Conservation (phyloP, 345 rosid genomes). For the Draba incana region DNA sequence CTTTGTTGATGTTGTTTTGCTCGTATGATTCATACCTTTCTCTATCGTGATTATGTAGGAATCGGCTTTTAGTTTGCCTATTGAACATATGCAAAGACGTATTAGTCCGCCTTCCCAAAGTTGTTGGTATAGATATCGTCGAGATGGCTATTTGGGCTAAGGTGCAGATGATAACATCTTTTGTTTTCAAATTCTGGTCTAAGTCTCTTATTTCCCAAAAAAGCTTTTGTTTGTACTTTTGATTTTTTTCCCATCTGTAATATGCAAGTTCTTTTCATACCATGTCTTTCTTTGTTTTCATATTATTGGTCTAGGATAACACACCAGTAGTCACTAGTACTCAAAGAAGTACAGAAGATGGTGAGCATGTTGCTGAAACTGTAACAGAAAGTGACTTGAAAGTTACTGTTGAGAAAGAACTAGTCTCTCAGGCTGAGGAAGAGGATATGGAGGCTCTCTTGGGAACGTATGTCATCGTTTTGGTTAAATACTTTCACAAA, state of each 20-base stretch:
- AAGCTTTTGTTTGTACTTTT: conserved; percentile 20
- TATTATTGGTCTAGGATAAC: conserved; percentile 65
- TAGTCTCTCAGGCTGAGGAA: conserved; percentile 98
- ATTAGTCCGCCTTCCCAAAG: conserved; percentile 81
- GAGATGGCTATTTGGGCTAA: conserved; percentile 99
- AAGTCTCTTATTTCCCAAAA: conserved; percentile 14
- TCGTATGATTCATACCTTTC: conserved; percentile 12
- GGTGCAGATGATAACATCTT: conserved; percentile 50
- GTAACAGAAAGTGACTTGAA: conserved; percentile 72
- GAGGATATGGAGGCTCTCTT: conserved; percentile 99
- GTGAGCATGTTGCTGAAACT: conserved; percentile 66
- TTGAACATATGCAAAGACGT: conserved; percentile 79
- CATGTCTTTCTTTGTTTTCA: conserved; percentile 24
- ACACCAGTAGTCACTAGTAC: conserved; percentile 63
- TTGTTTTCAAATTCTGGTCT: conserved; percentile 26
- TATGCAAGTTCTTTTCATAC: conserved; percentile 9
- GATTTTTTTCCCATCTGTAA: conserved; percentile 11
- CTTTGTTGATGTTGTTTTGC: conserved; percentile 7
- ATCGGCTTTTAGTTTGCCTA: conserved; percentile 73
- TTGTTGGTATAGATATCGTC: conserved; percentile 87
- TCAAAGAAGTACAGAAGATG: conserved; percentile 63
- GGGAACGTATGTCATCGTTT: conserved; percentile 66
- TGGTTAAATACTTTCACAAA: conserved; percentile 2
- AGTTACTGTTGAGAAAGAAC: conserved; percentile 92
- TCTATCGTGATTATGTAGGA: conserved; percentile 53